Percentiles rank a stretch among this genome's conserved stretches.
These are phyloP conservation scores for Alternaria arbusti DNA, from an alignment of 2,329 filamentous ascomycete species.

Conservation along the genomic window DNA sequence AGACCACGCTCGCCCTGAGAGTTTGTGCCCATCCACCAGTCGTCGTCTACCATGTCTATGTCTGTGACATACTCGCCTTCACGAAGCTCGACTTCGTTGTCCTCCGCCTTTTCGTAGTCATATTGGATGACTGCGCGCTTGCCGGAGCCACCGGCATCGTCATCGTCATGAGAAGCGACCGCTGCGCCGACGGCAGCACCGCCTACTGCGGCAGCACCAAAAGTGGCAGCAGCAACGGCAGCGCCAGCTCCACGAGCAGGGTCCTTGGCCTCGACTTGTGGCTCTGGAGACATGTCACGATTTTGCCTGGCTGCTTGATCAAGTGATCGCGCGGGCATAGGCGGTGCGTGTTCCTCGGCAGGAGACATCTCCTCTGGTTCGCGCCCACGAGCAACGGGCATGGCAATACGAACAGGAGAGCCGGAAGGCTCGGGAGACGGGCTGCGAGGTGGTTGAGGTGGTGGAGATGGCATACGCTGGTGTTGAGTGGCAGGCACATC, in stretches of 20 bases:
- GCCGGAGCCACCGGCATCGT: constrained; percentile 55
- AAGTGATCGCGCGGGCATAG: constrained; percentile 69
- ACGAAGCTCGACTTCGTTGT: constrained; percentile 90
- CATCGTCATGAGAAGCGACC: constrained; percentile 43
- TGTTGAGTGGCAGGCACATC: constrained; percentile 63
- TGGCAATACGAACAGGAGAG: constrained; percentile 84
- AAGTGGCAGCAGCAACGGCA: constrained; percentile 53
- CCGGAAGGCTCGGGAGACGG: constrained; percentile 61
- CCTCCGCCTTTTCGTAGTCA: constrained; percentile 97
- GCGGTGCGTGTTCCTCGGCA: constrained; percentile 57
- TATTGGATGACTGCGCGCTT: constrained; percentile 83
- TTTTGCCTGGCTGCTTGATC: constrained; percentile 68
- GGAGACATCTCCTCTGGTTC: constrained; percentile 59
- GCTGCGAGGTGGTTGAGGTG: constrained; percentile 47
- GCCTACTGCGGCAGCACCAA: constrained; percentile 51
- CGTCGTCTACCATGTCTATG: constrained; percentile 96
- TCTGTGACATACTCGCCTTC: constrained; percentile 89
- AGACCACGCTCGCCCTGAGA: constrained; percentile 81
- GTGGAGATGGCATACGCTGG: constrained; percentile 53
- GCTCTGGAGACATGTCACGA: constrained; percentile 69
- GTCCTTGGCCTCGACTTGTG: constrained; percentile 63
- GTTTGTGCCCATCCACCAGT: constrained; percentile 99
- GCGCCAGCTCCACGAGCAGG: constrained; percentile 61
- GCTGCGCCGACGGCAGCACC: constrained; percentile 52
- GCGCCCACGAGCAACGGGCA: constrained; percentile 76